Conservation (phyloP, 2,329 filamentous ascomycete genomes). For the Cyphellophora europaea region DNA sequence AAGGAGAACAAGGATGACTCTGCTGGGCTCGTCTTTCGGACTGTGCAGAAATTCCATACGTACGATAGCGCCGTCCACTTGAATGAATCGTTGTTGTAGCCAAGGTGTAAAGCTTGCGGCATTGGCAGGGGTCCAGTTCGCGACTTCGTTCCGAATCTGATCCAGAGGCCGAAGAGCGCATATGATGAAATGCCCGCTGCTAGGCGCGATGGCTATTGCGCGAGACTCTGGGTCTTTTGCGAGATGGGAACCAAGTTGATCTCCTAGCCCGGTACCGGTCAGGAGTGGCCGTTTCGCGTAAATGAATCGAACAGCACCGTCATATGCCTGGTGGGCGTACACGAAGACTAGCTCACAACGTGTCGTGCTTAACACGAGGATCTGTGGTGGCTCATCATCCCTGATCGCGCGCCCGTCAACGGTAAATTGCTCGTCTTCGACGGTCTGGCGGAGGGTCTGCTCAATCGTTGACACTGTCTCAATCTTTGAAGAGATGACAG, state of each 20-base stretch:
- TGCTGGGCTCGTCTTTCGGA: slow-evolving; percentile 52
- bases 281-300: slow-evolving; percentile 51
- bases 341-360: slow-evolving; percentile 68
- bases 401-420: slow-evolving; percentile 10
- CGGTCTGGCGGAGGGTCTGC: slow-evolving; percentile 16
- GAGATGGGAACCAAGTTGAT: slow-evolving; percentile 55
- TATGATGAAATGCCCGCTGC: slow-evolving; percentile 61
- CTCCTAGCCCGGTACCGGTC: slow-evolving; percentile 42
- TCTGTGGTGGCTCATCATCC: slow-evolving; percentile 59
- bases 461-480: slow-evolving; percentile 21
- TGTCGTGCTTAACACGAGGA: slow-evolving; percentile 68
- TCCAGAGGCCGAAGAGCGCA: slow-evolving; percentile 57
- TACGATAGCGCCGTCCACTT: slow-evolving; percentile 64
- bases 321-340: slow-evolving; percentile 44
- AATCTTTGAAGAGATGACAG: slow-evolving; percentile 56
- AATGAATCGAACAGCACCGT: slow-evolving; percentile 50
- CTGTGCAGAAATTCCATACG: slow-evolving; percentile 82
- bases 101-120: slow-evolving; percentile 46
- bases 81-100: slow-evolving; percentile 38
- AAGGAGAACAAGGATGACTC: slow-evolving; percentile 67
- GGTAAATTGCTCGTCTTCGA: slow-evolving; percentile 14
- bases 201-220: slow-evolving; percentile 58
- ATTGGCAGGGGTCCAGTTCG: slow-evolving; percentile 18
- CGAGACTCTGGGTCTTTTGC: slow-evolving; percentile 66
- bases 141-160: slow-evolving; percentile 36